Evolutionary conservation across 2,329 filamentous ascomycete genomes (phyloP).

Genomic region (Diplodia intermedia): DNA sequence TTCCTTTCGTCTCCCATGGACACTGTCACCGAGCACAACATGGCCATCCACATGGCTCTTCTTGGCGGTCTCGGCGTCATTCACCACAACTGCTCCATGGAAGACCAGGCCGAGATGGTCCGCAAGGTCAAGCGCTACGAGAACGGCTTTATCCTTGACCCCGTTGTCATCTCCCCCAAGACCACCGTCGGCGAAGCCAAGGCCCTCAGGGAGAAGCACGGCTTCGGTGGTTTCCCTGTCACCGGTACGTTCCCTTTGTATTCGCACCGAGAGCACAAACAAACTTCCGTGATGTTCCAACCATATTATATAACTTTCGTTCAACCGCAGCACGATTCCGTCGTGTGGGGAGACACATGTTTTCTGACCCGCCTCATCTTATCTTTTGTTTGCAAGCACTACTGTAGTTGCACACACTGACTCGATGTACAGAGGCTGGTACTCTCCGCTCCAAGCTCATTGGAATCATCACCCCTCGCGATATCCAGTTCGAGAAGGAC

Average conservation of each 20-base stretch:
- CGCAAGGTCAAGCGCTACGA: conserved; percentile 99
- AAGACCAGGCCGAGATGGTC: conserved; percentile 98
- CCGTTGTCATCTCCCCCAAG: conserved; percentile 84
- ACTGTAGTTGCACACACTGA: conserved; percentile 14
- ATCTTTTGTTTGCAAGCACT: conserved; percentile 48
- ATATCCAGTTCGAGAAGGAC: conserved; percentile 94
- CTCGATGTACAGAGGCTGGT: conserved; percentile 72
- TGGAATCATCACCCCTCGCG: conserved; percentile 96
- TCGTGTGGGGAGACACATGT: conserved; percentile 79
- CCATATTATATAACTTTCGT: conserved; percentile 97
- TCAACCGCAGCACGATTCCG: conserved; percentile 91
- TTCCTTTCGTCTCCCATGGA: conserved; percentile 99
- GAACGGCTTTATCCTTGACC: conserved; percentile 98
- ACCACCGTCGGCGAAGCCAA: conserved; percentile 92
- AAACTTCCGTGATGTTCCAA: conserved; percentile 76
- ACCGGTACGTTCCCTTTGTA: conserved; percentile 74
- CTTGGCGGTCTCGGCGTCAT: conserved; percentile 92
- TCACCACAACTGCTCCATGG: conserved; percentile 99
- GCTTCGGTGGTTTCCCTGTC: conserved; percentile 97
- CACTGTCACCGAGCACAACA: conserved; percentile 98
- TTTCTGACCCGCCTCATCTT: conserved; percentile 53
- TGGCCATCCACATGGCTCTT: conserved; percentile 97
- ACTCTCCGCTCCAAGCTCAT: conserved; percentile 94
- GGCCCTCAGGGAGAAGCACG: conserved; percentile 95
- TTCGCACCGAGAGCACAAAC: conserved; percentile 22